phyloP scores from a whole-genome alignment of 2,329 filamentous ascomycete species.

The Phialophora verrucosa region DNA sequence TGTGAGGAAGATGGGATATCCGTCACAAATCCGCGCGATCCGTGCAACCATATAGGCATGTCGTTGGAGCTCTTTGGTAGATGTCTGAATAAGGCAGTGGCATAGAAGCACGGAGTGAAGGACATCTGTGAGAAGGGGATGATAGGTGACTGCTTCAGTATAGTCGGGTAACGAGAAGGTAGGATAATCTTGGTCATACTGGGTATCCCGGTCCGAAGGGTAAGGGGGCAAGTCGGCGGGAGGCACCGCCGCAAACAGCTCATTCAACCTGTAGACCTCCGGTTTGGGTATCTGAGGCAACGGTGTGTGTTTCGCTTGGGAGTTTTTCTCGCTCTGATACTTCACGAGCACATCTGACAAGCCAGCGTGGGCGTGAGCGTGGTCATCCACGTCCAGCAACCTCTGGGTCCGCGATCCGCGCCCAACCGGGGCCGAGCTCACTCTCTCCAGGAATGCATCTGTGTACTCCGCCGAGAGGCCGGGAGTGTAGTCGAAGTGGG shows the following conservation, averaged over 20 bases:
- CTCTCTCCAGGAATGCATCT: conserved; percentile 60
- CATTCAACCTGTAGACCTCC: conserved; percentile 62
- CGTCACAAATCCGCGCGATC: conserved; percentile 73
- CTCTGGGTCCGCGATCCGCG: conserved; percentile 39
- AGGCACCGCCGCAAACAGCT: conserved; percentile 73
- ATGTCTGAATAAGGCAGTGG: conserved; percentile 80
- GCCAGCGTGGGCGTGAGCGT: conserved; percentile 41
- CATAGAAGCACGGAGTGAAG: conserved; percentile 78
- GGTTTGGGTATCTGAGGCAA: conserved; percentile 33
- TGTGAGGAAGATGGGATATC: conserved; percentile 79
- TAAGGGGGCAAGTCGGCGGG: conserved; percentile 71
- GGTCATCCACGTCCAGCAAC: conserved; percentile 37
- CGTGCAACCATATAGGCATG: conserved; percentile 83
- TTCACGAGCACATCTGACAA: conserved; percentile 34
- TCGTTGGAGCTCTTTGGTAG: conserved; percentile 74
- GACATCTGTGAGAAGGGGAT: conserved; percentile 78
- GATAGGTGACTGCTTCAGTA: conserved; percentile 75
- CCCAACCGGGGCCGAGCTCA: conserved; percentile 62
- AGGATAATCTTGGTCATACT: conserved; percentile 39
- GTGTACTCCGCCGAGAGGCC: conserved; percentile 64
- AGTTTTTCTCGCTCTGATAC: conserved; percentile 27
- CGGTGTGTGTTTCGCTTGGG: background rate
- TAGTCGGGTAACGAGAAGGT: conserved; percentile 51
- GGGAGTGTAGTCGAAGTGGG: conserved; percentile 78
- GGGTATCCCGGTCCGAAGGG: conserved; percentile 54